Base-by-base conservation (phyloP, 768 basidiomycete genomes). In the Cyathus striatus region DNA sequence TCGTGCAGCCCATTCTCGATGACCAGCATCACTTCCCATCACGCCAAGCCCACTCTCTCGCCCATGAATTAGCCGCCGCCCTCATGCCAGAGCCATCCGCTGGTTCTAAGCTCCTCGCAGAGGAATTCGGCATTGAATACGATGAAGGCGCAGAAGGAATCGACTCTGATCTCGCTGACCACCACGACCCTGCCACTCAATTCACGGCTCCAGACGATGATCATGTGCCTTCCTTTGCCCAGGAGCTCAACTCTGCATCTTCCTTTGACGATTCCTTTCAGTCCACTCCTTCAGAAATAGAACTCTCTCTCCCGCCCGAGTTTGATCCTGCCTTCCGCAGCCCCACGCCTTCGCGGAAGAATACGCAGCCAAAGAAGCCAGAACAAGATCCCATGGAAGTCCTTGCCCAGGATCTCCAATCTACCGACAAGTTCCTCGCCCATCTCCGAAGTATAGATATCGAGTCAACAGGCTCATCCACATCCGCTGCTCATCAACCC, bases 71-170 rank as follows among this genome's bases (percentile, higher is more conserved):
- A 25, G 90, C 90, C 5, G 79, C 83, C 24, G 90, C 90, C 7
- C 73, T 92, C 42, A 86, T 90, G 81, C 90, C 89, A 18, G 90
- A 92, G 63, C 89, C 90, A 0, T 83, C 75, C 40, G 71, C 78
- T 21, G 79, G 85, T 42, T 90, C 87, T 18, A 84, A 79, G 59
- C 61, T 90, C 23, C 70, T 92, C 4, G 86, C 86, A 10, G 90
- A 91, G 62, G 90, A 92, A 61, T 88, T 92, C 49, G 90, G 90
- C 7, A 83, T 92, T 48, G 90, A 91, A 56, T 90, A 86, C 50
- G 90, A 91, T 48, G 87, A 90, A 57, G 88, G 86, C 35, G 86
- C 85, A 22, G 86, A 90, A 63, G 86, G 85, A 27, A 86, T 85
- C 43, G 89, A 86, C 55, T 78, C 76, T 44, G 44, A 49, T 30